A percentile compares a stretch with the other conserved stretches of the same genome.
Evolutionary conservation across 2,329 filamentous ascomycete genomes (phyloP).

Genomic region (Eutypella sp.): DNA sequence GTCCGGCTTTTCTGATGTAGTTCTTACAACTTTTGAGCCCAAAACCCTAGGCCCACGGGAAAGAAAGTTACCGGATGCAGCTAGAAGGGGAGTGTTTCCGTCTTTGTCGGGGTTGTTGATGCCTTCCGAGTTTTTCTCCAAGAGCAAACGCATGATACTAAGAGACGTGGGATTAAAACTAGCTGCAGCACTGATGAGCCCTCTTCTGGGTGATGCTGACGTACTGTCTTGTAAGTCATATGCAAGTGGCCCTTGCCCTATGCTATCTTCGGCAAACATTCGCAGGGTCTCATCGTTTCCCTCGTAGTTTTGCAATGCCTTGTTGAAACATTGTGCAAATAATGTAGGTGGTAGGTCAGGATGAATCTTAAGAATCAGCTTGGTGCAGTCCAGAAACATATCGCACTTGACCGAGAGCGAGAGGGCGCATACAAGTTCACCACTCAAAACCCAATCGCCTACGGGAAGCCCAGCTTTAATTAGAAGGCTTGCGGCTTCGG

Average conservation of each 20-base stretch:
- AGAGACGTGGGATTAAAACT: neutral
- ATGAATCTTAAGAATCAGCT: neutral
- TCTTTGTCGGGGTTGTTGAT: neutral
- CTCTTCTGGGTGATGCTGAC: no score
- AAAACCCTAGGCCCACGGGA: no score
- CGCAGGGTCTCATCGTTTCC: neutral
- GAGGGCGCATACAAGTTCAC: neutral
- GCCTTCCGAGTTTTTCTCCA: no score
- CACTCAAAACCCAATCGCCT: neutral
- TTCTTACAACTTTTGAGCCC: neutral
- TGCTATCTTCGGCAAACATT: neutral
- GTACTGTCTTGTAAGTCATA: neutral
- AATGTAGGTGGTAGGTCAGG: neutral
- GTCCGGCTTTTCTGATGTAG: neutral
- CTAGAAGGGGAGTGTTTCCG: neutral
- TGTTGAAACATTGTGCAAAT: neutral
- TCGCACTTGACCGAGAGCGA: neutral
- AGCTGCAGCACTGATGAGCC: no score
- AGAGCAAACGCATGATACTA: no score
- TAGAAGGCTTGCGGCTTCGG: neutral
- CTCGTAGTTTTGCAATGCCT: neutral
- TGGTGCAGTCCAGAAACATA: neutral
- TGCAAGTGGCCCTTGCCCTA: neutral
- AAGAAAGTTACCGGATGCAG: neutral
- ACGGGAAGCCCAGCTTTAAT: neutral